Percentiles rank a stretch among this genome's conserved stretches.
phyloP scores from a whole-genome alignment of 148 eudicot species.

The Rhododendron williamsianum region DNA sequence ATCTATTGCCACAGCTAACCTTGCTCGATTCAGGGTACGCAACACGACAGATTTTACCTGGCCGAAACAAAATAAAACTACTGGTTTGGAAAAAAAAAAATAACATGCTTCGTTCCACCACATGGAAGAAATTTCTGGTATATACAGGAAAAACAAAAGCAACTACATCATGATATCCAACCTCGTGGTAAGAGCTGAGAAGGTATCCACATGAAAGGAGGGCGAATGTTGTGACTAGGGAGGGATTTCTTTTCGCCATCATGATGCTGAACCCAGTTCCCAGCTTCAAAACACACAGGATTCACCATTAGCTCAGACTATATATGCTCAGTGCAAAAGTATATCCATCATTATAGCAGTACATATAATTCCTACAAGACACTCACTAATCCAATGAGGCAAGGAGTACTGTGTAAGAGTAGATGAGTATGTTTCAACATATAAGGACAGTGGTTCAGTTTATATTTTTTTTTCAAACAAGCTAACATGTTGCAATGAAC shows the following conservation, averaged over 20 bases:
- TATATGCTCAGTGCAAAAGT: conserved; percentile 1
- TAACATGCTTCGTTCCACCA: background rate
- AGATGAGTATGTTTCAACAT: background rate
- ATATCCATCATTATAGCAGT: background rate
- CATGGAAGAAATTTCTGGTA: background rate
- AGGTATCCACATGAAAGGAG: conserved; percentile 93
- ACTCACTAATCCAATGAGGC: background rate
- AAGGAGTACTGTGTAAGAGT: background rate
- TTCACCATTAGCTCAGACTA: conserved; percentile 12
- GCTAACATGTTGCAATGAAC: background rate
- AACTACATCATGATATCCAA: conserved; percentile 17
- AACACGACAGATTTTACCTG: conserved; percentile 90
- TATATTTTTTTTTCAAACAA: background rate
- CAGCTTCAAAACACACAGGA: conserved; percentile 45
- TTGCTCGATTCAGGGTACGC: conserved; percentile 82
- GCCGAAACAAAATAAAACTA: conserved; percentile 1
- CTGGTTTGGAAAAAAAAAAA: background rate
- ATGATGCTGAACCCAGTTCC: conserved; percentile 96
- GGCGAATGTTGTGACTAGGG: conserved; percentile 67
- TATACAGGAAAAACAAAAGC: background rate
- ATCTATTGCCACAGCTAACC: conserved; percentile 86
- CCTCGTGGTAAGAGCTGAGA: conserved; percentile 94
- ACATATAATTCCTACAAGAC: background rate
- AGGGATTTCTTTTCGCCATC: conserved; percentile 80
- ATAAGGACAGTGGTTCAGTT: no score